Percentiles rank a stretch among this genome's conserved stretches.
Evolutionary conservation across 495 filamentous ascomycete genomes (phyloP).

Genomic region (Tuber calosporum): DNA sequence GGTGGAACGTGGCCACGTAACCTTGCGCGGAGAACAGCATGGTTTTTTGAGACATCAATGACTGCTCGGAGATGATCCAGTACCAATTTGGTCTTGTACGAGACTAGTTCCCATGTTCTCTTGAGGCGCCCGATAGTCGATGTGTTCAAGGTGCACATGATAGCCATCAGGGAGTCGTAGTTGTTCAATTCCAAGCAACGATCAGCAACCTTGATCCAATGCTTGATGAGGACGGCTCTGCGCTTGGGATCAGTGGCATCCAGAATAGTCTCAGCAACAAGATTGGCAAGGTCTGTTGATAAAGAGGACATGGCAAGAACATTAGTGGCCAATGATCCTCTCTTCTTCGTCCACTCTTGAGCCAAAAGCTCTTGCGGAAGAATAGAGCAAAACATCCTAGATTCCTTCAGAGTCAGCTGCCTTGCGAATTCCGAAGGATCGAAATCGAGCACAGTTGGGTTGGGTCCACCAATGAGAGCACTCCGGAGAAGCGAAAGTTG

Average conservation of each 20-base stretch:
- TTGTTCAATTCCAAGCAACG: slow-evolving; percentile 85
- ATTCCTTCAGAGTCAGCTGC: slow-evolving; percentile 90
- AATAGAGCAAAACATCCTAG: slow-evolving; percentile 86
- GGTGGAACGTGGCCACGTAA: slow-evolving; percentile 84
- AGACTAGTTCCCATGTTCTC: slow-evolving; percentile 88
- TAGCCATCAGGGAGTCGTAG: slow-evolving; percentile 94
- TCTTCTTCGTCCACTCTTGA: slow-evolving; percentile 85
- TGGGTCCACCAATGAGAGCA: slow-evolving; percentile 63
- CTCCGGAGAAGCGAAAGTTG: slow-evolving; percentile 64
- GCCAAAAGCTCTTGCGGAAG: slow-evolving; percentile 88
- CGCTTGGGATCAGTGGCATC: slow-evolving; percentile 81
- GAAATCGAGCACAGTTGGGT: slow-evolving; percentile 78
- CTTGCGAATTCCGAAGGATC: slow-evolving; percentile 87
- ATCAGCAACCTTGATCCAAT: slow-evolving; percentile 94
- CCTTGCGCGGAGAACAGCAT: slow-evolving; percentile 77
- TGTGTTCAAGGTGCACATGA: slow-evolving; percentile 85
- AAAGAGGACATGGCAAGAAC: slow-evolving; percentile 90
- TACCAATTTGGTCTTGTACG: slow-evolving; percentile 70
- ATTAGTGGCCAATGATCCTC: slow-evolving; percentile 71
- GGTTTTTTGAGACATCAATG: slow-evolving; percentile 84
- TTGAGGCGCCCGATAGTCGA: slow-evolving; percentile 87
- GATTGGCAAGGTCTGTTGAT: slow-evolving; percentile 81
- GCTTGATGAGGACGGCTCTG: slow-evolving; percentile 83
- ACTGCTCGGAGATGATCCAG: slow-evolving; percentile 70
- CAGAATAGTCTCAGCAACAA: slow-evolving; percentile 94